phyloP scores from a whole-genome alignment of 495 filamentous ascomycete genomes.

The Penicillium subrubescens region DNA sequence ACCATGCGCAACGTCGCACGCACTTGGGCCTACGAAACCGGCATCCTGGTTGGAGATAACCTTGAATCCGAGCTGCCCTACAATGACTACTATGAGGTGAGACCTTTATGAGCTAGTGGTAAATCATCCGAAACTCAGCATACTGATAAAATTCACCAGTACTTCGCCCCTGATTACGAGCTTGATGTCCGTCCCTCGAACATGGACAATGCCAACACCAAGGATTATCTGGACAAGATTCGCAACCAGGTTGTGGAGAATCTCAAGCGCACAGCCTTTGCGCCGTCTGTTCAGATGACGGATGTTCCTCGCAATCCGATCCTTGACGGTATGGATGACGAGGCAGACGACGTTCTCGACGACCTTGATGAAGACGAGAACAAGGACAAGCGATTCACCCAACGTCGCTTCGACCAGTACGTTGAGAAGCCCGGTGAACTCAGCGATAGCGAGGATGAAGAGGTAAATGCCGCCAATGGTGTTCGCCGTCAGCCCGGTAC shows the following conservation, averaged over 20 bases:
- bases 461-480: slow-evolving; percentile 73
- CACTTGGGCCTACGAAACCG: slow-evolving; percentile 97
- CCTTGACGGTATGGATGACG: slow-evolving; percentile 71
- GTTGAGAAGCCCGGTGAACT: slow-evolving; percentile 73
- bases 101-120: slow-evolving; percentile 15
- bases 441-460: slow-evolving; percentile 88
- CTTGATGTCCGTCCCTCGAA: slow-evolving; percentile 94
- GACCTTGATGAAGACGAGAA: slow-evolving; percentile 91
- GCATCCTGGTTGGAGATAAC: slow-evolving; percentile 78
- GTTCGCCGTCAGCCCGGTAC: slow-evolving; percentile 62
- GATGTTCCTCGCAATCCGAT: slow-evolving; percentile 81
- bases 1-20: slow-evolving; percentile 98
- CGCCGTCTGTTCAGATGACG: slow-evolving; percentile 91
- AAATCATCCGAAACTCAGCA: not conserved
- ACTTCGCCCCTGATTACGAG: slow-evolving; percentile 96
- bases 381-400: slow-evolving; percentile 78
- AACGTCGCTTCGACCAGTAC: slow-evolving; percentile 80
- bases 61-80: slow-evolving; percentile 85
- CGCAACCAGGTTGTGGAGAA: slow-evolving; percentile 91
- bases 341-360: slow-evolving; percentile 84
- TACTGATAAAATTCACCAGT: slow-evolving; percentile 54
- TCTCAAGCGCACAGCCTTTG: slow-evolving; percentile 81
- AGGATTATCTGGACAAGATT: slow-evolving; percentile 95
- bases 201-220: slow-evolving; percentile 98
- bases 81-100: slow-evolving; percentile 97